Evolutionary conservation across 176 grass and related monocot species (phyloP).

Genomic region (Chrysopogon serrulatus): DNA sequence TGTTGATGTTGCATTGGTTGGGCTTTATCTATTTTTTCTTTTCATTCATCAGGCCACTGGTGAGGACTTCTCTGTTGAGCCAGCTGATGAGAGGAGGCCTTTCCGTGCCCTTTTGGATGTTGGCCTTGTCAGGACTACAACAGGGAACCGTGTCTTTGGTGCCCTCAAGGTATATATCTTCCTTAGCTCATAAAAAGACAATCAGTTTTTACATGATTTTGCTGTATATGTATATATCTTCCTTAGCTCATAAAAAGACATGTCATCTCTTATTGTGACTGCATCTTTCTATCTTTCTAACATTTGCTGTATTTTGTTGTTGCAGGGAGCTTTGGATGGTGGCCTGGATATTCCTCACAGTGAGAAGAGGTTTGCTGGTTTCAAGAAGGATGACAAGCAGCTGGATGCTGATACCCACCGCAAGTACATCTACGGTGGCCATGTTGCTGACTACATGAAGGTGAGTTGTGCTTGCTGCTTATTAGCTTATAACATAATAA

Average conservation of each 20-base stretch:
- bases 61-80: slow-evolving; percentile 81
- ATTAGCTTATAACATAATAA: not conserved
- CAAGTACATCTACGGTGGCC: slow-evolving; percentile 73
- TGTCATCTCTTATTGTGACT: not conserved
- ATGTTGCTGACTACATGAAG: slow-evolving; percentile 83
- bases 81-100: slow-evolving; percentile 70
- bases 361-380: slow-evolving; percentile 85
- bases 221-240: too few species aligned
- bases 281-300: not conserved
- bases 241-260: too few species aligned
- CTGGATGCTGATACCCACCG: slow-evolving; percentile 72
- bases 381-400: slow-evolving; percentile 63
- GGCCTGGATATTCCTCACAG: slow-evolving; percentile 79
- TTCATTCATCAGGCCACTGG: slow-evolving; percentile 52
- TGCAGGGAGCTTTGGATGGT: slow-evolving; percentile 76
- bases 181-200: not conserved
- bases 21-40: not conserved
- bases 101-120: slow-evolving; percentile 88
- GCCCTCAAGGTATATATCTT: slow-evolving; percentile 61
- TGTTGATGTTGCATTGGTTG: not conserved
- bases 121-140: slow-evolving; percentile 73
- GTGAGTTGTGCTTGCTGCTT: slow-evolving; percentile 16
- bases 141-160: slow-evolving; percentile 83
- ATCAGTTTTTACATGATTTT: not conserved
- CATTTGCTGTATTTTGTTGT: not conserved